Evolutionary conservation across 768 basidiomycete species (phyloP).

Genomic region (Hebeloma cylindrosporum): DNA sequence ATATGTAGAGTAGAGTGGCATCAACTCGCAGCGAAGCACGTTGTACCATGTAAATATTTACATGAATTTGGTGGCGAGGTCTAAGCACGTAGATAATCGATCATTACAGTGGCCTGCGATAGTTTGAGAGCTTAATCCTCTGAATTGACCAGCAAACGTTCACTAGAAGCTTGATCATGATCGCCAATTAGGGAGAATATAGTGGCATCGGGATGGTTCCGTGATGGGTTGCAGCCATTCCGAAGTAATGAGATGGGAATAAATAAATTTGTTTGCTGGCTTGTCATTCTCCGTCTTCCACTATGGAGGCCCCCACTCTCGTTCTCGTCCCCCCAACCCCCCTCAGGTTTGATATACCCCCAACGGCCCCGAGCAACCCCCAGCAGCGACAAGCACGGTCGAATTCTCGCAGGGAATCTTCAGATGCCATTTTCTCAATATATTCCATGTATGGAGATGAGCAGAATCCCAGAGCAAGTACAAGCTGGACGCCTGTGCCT

Average conservation of each 20-base stretch:
- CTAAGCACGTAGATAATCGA: too few species aligned
- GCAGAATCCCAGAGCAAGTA: constrained; percentile 27
- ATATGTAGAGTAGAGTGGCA: too few species aligned
- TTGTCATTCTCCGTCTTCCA: constrained; percentile 12
- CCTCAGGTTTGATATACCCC: constrained; percentile 19
- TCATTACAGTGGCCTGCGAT: too few species aligned
- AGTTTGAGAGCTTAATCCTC: too few species aligned
- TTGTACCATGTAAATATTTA: too few species aligned
- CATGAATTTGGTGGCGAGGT: too few species aligned
- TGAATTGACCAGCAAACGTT: too few species aligned
- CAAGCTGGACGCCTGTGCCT: constrained; percentile 42
- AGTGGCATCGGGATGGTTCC: too few species aligned
- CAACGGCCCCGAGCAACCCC: constrained; percentile 25
- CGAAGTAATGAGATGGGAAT: constrained; percentile 20
- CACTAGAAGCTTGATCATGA: too few species aligned
- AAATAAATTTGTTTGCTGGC: constrained; percentile 4
- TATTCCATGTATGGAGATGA: constrained; percentile 86
- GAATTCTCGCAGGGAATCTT: constrained; percentile 41
- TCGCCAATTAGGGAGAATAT: too few species aligned
- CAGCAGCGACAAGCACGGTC: constrained; percentile 25
- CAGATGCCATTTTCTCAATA: constrained; percentile 78
- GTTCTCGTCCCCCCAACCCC: constrained; percentile 37
- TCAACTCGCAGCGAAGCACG: too few species aligned
- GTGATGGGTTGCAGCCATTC: constrained; percentile 1
- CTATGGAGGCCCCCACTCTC: constrained; percentile 41